phyloP scores from a whole-genome alignment of 1,139 yeast species.

The Taphrina sp. region DNA sequence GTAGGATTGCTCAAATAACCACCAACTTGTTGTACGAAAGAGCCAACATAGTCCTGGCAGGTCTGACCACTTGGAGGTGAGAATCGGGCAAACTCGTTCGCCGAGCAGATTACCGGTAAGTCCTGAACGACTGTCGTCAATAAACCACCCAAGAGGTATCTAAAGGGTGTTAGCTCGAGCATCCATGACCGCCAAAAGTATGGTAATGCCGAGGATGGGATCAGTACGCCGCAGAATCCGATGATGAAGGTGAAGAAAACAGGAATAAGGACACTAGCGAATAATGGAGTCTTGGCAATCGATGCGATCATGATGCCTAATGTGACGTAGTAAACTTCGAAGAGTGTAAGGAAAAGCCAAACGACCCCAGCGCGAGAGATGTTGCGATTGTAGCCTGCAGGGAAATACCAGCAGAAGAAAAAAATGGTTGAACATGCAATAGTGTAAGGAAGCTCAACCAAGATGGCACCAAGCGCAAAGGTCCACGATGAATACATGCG shows the following conservation, averaged over 20 bases:
- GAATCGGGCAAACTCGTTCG: slow-evolving; percentile 54
- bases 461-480: slow-evolving; percentile 53
- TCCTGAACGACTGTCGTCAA: slow-evolving; percentile 55
- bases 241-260: slow-evolving; percentile 61
- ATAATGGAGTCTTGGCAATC: slow-evolving; percentile 59
- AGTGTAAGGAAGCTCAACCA: slow-evolving; percentile 59
- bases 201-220: slow-evolving; percentile 61
- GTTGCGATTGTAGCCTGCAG: slow-evolving; percentile 51
- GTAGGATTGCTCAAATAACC: slow-evolving; percentile 50
- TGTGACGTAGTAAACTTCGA: slow-evolving; percentile 46
- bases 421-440: slow-evolving; percentile 53
- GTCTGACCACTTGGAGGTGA: slow-evolving; percentile 60
- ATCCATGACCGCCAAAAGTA: slow-evolving; percentile 65
- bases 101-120: slow-evolving; percentile 56
- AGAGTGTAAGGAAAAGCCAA: slow-evolving; percentile 33
- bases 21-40: slow-evolving; percentile 45
- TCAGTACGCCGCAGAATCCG: slow-evolving; percentile 62
- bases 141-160: slow-evolving; percentile 62
- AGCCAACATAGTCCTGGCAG: slow-evolving; percentile 55
- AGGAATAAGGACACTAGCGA: slow-evolving; percentile 59
- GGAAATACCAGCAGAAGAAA: slow-evolving; percentile 60
- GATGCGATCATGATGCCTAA: slow-evolving; percentile 62
- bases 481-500: slow-evolving; percentile 66
- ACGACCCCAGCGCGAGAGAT: slow-evolving; percentile 55
- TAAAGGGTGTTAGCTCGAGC: slow-evolving; percentile 68